Evolutionary conservation across 1,139 yeast species (phyloP), one percentile per base, ranked within the genome.

Genomic region (Neolecta irregularis): DNA sequence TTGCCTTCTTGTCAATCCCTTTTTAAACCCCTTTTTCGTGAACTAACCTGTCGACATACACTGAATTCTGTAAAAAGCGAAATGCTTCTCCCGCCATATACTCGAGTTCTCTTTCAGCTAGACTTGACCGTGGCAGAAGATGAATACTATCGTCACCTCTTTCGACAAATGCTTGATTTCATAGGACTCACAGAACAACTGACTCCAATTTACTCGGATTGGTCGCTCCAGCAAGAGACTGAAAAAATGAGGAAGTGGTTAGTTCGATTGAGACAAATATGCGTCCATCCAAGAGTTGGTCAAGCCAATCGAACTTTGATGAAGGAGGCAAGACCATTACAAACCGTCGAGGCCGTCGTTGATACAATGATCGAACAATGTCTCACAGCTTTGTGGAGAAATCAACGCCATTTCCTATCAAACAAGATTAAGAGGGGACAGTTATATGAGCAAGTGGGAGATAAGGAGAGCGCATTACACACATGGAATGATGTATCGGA

Each of bases 91-190:
- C 96, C 98, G 0, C 69, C 71, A 0, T 98, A 88, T 49, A 63
- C 64, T 9, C 61, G 93, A 40, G 62, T 74, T 8, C 58, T 81
- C 32, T 55, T 85, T 40, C 65, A 78, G 1, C 62, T 79, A 8
- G 81, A 83, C 3, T 78, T 88, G 51, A 72, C 79, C 5, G 70
- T 80, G 0, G 68, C 85, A 13, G 96, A 85, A 49, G 78, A 77
- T 50, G 83, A 79, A 48, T 74, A 79, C 48, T 88, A 85, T 50
- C 67, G 72, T 35, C 72, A 72, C 45, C 48, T 74, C 25, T 68
- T 72, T 48, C 64, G 67, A 16, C 65, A 67, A 15, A 78, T 83
- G 48, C 57, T 81, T 33, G 58, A 67, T 0, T 71, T 72, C 4
- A 74, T 75, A 29, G 71, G 74, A 3, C 55, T 78, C 3, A 69